Evolutionary conservation across 306 rosid species (phyloP), one percentile per base, ranked within the genome.

Genomic region (Pyrus bretschneideri): DNA sequence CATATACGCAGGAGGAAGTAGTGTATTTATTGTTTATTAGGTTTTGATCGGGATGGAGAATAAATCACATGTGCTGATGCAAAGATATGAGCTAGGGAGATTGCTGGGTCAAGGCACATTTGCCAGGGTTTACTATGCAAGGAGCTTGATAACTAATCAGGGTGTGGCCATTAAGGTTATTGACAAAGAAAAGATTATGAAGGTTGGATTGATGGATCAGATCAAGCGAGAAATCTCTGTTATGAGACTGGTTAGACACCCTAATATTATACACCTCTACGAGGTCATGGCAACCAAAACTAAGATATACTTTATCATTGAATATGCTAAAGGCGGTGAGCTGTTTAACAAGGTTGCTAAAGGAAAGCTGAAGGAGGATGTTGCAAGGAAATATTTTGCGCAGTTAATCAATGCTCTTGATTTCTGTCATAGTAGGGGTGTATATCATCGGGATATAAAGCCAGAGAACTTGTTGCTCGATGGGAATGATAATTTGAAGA

Each of bases 241-340:
- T 49, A 91, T 93, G 98, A 90, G 87, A 71, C 69, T 81, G 83
- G 93, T 91, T 73, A 86, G 86, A 58, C 97, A 93, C 80, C 98
- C 96, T 23, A 89, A 91, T 81, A 72, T 93, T 38, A 74, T 93
- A 69, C 90, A 87, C 69, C 91, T 93, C 22, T 83, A 85, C 69
- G 98, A 93, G 87, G 96, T 93, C 75, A 85, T 93, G 98, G 98
- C 96, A 40, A 93, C 92, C 61, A 93, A 87, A 85, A 88, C 81
- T 52, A 93, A 91, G 89, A 93, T 93, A 79, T 93, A 89, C 85
- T 87, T 93, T 77, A 91, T 88, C 67, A 77, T 93, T 69, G 98
- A 93, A 82, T 91, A 80, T 87, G 98, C 97, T 15, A 89, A 91
- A 83, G 97, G 98, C 0, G 97, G 97, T 21, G 98, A 93, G 82